Evolutionary conservation across 768 basidiomycete species (phyloP).

Genomic region (Rickenella mellea): DNA sequence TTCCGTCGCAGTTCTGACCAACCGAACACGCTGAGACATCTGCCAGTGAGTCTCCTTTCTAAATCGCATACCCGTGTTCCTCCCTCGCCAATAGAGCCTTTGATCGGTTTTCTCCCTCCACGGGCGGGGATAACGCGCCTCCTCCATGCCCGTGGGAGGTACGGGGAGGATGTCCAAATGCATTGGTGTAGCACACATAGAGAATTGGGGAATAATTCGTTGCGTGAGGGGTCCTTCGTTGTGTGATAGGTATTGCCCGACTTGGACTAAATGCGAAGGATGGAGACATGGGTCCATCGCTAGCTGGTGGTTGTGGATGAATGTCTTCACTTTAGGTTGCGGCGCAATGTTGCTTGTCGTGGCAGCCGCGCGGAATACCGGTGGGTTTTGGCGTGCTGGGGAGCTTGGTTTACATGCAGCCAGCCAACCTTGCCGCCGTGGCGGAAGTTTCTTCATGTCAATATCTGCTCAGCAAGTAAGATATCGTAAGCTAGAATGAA

Average conservation of each 20-base stretch:
- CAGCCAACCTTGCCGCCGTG: not conserved
- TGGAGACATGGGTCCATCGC: slow-evolving; percentile 18
- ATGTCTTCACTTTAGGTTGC: slow-evolving; percentile 11
- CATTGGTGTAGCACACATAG: slow-evolving; percentile 36
- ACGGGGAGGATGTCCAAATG: slow-evolving; percentile 51
- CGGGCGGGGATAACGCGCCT: slow-evolving; percentile 41
- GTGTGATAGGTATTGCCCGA: slow-evolving; percentile 8
- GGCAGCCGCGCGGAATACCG: slow-evolving; percentile 14
- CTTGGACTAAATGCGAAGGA: slow-evolving; percentile 13
- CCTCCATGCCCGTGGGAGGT: slow-evolving; percentile 24
- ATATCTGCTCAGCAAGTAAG: no score
- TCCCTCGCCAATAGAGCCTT: slow-evolving; percentile 63
- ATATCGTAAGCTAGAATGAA: not conserved
- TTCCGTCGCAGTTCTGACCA: slow-evolving; percentile 35
- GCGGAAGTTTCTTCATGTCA: not conserved
- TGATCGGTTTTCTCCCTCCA: slow-evolving; percentile 61
- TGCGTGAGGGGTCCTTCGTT: slow-evolving; percentile 19
- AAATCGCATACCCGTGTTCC: slow-evolving; percentile 56
- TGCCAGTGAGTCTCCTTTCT: slow-evolving; percentile 32
- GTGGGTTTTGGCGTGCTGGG: slow-evolving; percentile 5
- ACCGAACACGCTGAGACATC: slow-evolving; percentile 37
- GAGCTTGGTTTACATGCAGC: not conserved
- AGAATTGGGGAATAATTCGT: slow-evolving; percentile 38
- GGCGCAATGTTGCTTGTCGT: no score
- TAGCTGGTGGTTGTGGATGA: slow-evolving; percentile 16